Base-by-base conservation (phyloP, 352 stramenopile species). In the Halophytophthora polymorphica region DNA sequence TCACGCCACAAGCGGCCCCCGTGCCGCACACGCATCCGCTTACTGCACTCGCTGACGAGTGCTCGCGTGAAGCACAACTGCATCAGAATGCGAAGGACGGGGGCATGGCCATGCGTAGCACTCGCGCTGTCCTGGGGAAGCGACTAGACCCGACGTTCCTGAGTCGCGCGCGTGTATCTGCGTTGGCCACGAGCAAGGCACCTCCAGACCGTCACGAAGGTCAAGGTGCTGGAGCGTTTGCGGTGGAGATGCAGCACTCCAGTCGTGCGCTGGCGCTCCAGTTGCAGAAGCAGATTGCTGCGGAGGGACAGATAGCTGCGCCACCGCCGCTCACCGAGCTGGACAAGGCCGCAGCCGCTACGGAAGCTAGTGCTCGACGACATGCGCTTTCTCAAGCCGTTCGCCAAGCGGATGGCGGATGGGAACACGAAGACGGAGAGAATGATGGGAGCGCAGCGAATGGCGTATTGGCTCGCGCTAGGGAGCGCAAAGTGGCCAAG, bases 401-500 rank as follows among this genome's bases (percentile, higher is more conserved):
- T 56, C 56, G 52, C 34, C 54, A n/a, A 52, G 44, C 22, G 6
- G 48, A 56, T 23, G 55, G 39, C 39, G 58, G 15, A 25, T 66
- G 56, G 53, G 17, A 22, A 10, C n/a, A 56, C 17, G 43, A 41
- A 45, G 55, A 56, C 18, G 35, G 5, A 43, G 48, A 60, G 19
- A 54, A 66, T 40, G n/a, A 41, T 3, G 19, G 12, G 22, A 22
- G 5, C 2, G 10, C 48, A 38, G 21, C 33, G 7, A 59, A 67
- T 56, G 46, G 22, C 50, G 53, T 53, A 7, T 56, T 90, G 25
- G 59, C 65, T 14, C 70, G 72, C 21, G 76, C 76, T 11, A 78
- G 74, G 12, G 46, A 69, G 47, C 70, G 76, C 35, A 85, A 82
- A 56, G 76, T 90, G 22, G 60, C 50, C 50, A 90, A 90, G 48